Conservation (phyloP, 768 basidiomycete species). For the Lactarius psammicola region DNA sequence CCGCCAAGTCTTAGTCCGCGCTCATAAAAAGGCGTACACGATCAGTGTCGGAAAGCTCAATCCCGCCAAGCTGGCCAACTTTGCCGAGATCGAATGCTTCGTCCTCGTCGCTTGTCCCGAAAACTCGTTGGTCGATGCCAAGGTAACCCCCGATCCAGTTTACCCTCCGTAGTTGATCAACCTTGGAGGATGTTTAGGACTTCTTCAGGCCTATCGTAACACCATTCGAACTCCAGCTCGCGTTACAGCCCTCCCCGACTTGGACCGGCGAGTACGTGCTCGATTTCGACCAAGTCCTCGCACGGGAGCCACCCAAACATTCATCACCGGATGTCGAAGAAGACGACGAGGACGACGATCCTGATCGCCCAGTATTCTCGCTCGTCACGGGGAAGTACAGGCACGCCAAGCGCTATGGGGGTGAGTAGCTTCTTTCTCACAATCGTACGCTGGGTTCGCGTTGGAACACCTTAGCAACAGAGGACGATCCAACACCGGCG, state of each 20-base stretch:
- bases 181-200: conserved; percentile 50
- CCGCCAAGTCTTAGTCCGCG: conserved; percentile 60
- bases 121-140: conserved; percentile 77
- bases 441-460: conserved; percentile 2
- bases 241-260: conserved; percentile 62
- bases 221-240: conserved; percentile 85
- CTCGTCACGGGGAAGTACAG: conserved; percentile 84
- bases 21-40: conserved; percentile 90
- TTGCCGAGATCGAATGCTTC: conserved; percentile 94
- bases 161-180: neutral
- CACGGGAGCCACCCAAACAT: conserved; percentile 31
- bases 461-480: neutral
- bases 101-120: conserved; percentile 94
- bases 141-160: conserved; percentile 49
- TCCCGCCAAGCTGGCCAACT: conserved; percentile 93
- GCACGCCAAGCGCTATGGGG: conserved; percentile 67
- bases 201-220: conserved; percentile 91
- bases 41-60: conserved; percentile 94
- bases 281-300: conserved; percentile 64
- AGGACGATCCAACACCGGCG: conserved; percentile 22
- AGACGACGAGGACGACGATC: conserved; percentile 51
- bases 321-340: conserved; percentile 35
- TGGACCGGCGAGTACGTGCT: conserved; percentile 82
- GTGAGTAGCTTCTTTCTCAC: conserved; percentile 25
- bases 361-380: conserved; percentile 80